Base-by-base conservation (phyloP, 2,329 filamentous ascomycete genomes). In the Plectosphaerella plurivora region DNA sequence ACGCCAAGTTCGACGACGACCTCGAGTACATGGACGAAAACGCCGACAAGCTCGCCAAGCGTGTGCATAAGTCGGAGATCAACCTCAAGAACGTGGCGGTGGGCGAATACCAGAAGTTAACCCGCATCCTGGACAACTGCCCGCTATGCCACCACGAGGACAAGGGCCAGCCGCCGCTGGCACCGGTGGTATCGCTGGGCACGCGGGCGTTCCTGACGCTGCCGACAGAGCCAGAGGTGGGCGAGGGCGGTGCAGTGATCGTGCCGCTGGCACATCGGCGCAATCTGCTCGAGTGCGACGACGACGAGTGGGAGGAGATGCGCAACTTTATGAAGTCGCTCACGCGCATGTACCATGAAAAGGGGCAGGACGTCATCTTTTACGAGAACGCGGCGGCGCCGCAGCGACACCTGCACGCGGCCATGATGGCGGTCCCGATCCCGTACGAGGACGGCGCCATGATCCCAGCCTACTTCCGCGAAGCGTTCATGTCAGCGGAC, bases 271-370 rank as follows among this genome's bases (percentile, higher is more conserved):
- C 91, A 60, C 94, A 99, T 67, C 86, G 87, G 50, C 84, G 79
- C 22, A 99, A 97, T 67, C 82, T 99, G 0, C 76, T 99, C n/a
- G 93, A 97, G 69, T 99, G 94, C 68, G 93, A 97, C 68, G 93
- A 99, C 64, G 94, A 99, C 65, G 94, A 99, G 68, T 99, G 95
- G 95, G 94, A 99, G 66, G 94, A 99, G 70, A 87, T 99, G 6
- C 88, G 94, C 60, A 99, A 99, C 68, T 99, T 99, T 66, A 97
- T 97, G 93, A 99, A 99, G 74, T 88, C 84, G 53, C 78, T 99
- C 18, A 97, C 88, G 5, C 85, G 93, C 45, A 88, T 97, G 83
- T 99, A 97, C 70, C 91, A 96, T 72, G 88, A 92, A 44, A 91
- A 95, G 68, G 91, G 92, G 11, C 88, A 89, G 49, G 90, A 94